These are phyloP conservation scores for Myxozyma kluyveri DNA, from an alignment of 805 yeast genomes.

Conservation along the genomic window DNA sequence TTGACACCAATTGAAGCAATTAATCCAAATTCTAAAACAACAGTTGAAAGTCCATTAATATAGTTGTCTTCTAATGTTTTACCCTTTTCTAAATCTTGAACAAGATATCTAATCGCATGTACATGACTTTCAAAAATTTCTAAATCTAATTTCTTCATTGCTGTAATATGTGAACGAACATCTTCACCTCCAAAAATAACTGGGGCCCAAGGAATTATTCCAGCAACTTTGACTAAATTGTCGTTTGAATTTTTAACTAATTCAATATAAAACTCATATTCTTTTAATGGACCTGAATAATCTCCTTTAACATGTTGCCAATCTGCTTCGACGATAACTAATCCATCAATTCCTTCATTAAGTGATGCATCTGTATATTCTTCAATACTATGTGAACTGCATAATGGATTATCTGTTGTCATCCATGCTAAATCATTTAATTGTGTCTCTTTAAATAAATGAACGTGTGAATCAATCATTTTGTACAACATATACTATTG, in stretches of 20 bases:
- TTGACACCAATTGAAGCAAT: slow-evolving; percentile 46
- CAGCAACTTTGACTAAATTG: slow-evolving; percentile 33
- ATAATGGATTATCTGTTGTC: slow-evolving; percentile 37
- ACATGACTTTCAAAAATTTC: slow-evolving; percentile 28
- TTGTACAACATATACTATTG: too few relatives aligned
- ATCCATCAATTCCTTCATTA: slow-evolving; percentile 35
- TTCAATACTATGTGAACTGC: slow-evolving; percentile 33
- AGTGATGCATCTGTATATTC: slow-evolving; percentile 32
- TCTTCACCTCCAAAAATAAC: slow-evolving; percentile 38
- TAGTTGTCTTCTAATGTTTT: slow-evolving; percentile 32
- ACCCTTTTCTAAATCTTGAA: slow-evolving; percentile 45
- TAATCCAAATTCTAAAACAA: slow-evolving; percentile 38
- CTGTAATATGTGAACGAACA: slow-evolving; percentile 23
- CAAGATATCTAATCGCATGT: slow-evolving; percentile 46
- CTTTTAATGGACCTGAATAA: slow-evolving; percentile 37
- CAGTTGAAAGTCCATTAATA: slow-evolving; percentile 39
- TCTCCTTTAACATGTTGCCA: slow-evolving; percentile 33
- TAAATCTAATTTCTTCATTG: slow-evolving; percentile 23
- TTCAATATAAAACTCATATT: slow-evolving; percentile 34
- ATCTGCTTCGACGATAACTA: slow-evolving; percentile 42
- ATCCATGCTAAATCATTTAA: slow-evolving; percentile 39
- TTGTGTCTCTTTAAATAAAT: slow-evolving; percentile 37
- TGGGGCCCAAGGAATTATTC: slow-evolving; percentile 52
- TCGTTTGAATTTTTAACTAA: slow-evolving; percentile 1
- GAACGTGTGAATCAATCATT: slow-evolving; percentile 42